Conservation (phyloP, 208 protist genomes). For the Leishmania amazonensis region DNA sequence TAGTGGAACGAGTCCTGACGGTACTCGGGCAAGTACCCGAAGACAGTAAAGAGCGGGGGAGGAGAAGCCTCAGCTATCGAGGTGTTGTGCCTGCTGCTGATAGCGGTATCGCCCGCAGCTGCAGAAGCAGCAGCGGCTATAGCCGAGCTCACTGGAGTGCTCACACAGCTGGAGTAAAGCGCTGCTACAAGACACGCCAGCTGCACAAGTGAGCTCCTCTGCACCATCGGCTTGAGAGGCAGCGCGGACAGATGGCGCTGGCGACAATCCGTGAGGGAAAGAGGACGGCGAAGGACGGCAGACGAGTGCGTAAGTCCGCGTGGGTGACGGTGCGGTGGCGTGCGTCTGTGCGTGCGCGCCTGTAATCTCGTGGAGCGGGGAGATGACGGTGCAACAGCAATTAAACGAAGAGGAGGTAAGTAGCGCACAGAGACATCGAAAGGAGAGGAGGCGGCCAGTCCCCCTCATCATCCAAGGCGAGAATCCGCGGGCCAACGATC, state of each 20-base stretch:
- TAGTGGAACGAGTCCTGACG: conserved; percentile 50
- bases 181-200: neutral
- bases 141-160: neutral
- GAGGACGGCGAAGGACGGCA: neutral
- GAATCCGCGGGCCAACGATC: neutral
- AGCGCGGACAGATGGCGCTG: neutral
- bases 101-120: neutral
- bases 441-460: neutral
- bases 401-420: neutral
- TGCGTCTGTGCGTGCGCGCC: neutral
- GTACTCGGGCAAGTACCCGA: conserved; percentile 81
- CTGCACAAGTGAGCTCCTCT: neutral
- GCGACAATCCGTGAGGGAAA: neutral
- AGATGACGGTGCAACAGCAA: neutral
- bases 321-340: neutral
- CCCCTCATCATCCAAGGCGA: neutral
- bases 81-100: neutral
- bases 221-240: neutral
- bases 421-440: neutral
- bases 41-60: conserved; percentile 44
- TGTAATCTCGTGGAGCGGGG: neutral
- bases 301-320: neutral
- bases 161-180: neutral
- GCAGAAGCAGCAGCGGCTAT: neutral
- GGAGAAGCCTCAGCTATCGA: neutral